These are phyloP conservation scores for Aspergillus sparsus DNA, from an alignment of 495 filamentous ascomycete genomes.

Conservation along the genomic window DNA sequence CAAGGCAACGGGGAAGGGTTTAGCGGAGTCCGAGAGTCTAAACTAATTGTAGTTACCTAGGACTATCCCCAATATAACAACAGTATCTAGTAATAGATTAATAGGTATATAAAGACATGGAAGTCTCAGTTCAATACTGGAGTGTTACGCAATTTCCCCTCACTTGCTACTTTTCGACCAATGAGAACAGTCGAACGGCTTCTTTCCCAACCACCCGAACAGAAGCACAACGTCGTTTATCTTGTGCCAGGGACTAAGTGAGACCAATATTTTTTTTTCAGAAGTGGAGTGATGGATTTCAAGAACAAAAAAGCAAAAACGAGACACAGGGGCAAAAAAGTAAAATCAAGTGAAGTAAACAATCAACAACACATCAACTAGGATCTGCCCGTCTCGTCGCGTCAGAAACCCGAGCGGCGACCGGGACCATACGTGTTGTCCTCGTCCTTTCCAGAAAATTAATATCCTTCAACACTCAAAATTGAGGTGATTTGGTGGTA, in stretches of 20 bases:
- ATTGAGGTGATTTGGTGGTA: background rate
- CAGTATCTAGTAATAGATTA: background rate
- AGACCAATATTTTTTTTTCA: too few species aligned
- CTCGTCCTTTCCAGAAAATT: background rate
- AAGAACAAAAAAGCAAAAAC: background rate
- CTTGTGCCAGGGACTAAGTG: background rate
- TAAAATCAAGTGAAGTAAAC: background rate
- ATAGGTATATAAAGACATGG: background rate
- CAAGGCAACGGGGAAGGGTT: background rate
- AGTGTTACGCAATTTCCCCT: background rate
- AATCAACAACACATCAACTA: background rate
- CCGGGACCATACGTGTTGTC: too few species aligned
- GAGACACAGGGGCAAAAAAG: background rate
- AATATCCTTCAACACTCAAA: background rate
- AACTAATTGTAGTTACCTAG: background rate
- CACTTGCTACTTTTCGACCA: background rate
- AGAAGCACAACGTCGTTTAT: background rate
- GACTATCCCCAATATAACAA: background rate
- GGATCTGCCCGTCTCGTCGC: too few species aligned
- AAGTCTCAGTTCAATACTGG: background rate
- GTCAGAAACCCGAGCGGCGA: too few species aligned
- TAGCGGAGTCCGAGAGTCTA: background rate
- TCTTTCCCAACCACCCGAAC: background rate
- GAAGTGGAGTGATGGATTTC: too few species aligned
- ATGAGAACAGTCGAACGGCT: background rate